Evolutionary conservation across 1,284 basidiomycete genomes (phyloP).

Genomic region (Cryptococcus neoformans): DNA sequence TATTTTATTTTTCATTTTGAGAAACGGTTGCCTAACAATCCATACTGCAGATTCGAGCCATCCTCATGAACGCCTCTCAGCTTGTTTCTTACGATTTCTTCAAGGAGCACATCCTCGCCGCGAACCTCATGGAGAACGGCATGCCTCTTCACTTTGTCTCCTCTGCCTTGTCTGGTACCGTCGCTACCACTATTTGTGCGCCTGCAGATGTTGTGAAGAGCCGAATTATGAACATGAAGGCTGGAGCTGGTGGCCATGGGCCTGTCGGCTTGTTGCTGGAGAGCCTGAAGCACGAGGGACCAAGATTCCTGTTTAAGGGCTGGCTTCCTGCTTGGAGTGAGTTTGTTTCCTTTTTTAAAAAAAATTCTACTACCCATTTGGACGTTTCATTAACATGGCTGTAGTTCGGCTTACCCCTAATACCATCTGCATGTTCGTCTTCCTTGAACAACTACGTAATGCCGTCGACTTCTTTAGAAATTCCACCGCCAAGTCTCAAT

Average conservation of each 20-base stretch:
- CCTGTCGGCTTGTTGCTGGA: conserved; percentile 23
- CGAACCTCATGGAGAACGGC: conserved; percentile 50
- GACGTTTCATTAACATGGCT: not conserved
- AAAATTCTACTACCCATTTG: not conserved
- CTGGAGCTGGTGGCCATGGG: conserved; percentile 24
- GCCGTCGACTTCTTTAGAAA: conserved; percentile 31
- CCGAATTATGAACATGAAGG: conserved; percentile 51
- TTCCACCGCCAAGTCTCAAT: not conserved
- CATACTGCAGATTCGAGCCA: conserved; percentile 46
- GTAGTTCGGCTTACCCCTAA: conserved; percentile 51
- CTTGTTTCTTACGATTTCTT: conserved; percentile 55
- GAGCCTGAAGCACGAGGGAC: conserved; percentile 36
- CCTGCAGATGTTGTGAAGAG: conserved; percentile 54
- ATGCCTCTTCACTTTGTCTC: conserved; percentile 53
- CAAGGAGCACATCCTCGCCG: conserved; percentile 51
- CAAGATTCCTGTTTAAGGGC: conserved; percentile 55
- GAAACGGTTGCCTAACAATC: not conserved
- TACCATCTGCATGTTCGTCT: conserved; percentile 50
- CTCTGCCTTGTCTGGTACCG: conserved; percentile 53
- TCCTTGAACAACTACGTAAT: conserved; percentile 46
- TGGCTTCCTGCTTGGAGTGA: conserved; percentile 56
- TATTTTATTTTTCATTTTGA: not conserved
- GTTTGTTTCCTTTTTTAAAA: conserved; percentile 2
- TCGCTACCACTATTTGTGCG: conserved; percentile 54
- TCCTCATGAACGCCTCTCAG: conserved; percentile 55